These are phyloP conservation scores for Pseudonitzschia multiseries DNA, from an alignment of 108 stramenopile genomes.

Conservation along the genomic window DNA sequence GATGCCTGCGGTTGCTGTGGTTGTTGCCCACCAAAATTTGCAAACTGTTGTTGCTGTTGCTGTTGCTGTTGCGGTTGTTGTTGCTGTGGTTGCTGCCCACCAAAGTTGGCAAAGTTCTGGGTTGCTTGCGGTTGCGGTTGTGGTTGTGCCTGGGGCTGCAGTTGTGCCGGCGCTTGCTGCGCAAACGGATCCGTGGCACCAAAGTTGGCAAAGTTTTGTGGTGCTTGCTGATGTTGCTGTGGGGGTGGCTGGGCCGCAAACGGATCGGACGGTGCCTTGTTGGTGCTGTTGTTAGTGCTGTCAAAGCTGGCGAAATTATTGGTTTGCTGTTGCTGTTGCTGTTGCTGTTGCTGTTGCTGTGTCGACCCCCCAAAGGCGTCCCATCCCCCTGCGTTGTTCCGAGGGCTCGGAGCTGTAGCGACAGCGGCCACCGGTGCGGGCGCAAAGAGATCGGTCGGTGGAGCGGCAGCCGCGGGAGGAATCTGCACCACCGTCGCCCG, in stretches of 20 bases:
- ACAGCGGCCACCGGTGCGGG: conserved; percentile 35
- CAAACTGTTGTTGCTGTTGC: conserved; percentile 30
- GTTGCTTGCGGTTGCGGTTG: conserved; percentile 18
- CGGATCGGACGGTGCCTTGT: conserved; percentile 6
- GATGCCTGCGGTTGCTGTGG: conserved; percentile 18
- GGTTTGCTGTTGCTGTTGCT: conserved; percentile 35
- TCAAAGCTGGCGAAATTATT: conserved; percentile 6
- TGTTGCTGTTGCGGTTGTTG: conserved; percentile 30
- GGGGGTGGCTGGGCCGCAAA: conserved; percentile 10
- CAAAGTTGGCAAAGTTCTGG: conserved; percentile 35
- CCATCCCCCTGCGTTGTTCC: conserved; percentile 58
- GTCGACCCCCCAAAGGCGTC: conserved; percentile 65
- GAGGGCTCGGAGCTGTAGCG: conserved; percentile 2
- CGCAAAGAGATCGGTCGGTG: conserved; percentile 50
- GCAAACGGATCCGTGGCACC: conserved; percentile 35
- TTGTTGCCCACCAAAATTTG: conserved; percentile 31
- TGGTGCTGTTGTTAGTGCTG: background rate
- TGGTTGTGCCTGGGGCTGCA: conserved; percentile 22
- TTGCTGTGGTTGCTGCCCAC: conserved; percentile 23
- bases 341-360: conserved; percentile 29
- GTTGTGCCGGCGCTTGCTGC: conserved; percentile 22
- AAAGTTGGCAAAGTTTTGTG: conserved; percentile 22
- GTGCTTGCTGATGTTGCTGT: conserved; percentile 33
- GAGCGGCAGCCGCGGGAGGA: conserved; percentile 27
- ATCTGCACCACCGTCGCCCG: conserved; percentile 44